Evolutionary conservation across 2,329 filamentous ascomycete species (phyloP), one percentile per base, ranked within the genome.

Genomic region (Fusarium sp.): DNA sequence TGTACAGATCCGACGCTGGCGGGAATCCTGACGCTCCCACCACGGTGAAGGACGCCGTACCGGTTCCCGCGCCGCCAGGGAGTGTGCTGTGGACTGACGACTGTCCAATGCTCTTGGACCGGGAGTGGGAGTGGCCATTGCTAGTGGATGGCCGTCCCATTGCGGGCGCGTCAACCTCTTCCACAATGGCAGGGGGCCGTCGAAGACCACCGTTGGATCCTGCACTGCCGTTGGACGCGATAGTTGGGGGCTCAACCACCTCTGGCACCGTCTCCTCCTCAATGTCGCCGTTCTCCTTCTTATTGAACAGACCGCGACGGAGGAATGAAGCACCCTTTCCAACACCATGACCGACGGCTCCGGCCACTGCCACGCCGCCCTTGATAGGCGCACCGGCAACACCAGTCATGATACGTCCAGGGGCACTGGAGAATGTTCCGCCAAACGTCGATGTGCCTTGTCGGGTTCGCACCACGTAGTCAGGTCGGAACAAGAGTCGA

Each of bases 391-490:
- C 96, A 36, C 95, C 95, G 27, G 88, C 89, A 57, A 91, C 89
- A 68, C 89, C 89, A 11, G 89, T 91, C 63, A 98, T 92, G 64
- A 99, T 93, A 80, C 94, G 94, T 51, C 92, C 92, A 27, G 96
- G 93, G 1, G 90, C 86, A 5, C 90, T 91, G 4, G 90, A 90
- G 78, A 98, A 97, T 1, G 93, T 97, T 31, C 94, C 94, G 0
- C 91, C 90, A 82, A 99, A 97, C 1, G 95, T 97, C 0, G 93
- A 93, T 0, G 93, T 96, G 56, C 96, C 96, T 79, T 97, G 93
- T 53, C 93, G 88, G 11, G 91, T 87, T 60, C 96, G 90, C 13
- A 91, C 91, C 65, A 99, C 91, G 76, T 98, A 99, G 77, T 93
- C 90, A 11, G 96, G 93, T 67, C 93, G 93, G 88, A 99, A 99